A percentile compares a stretch with the other conserved stretches of the same genome.
phyloP scores from a whole-genome alignment of 75 land plant species.

The Cryptomeria japonica region DNA sequence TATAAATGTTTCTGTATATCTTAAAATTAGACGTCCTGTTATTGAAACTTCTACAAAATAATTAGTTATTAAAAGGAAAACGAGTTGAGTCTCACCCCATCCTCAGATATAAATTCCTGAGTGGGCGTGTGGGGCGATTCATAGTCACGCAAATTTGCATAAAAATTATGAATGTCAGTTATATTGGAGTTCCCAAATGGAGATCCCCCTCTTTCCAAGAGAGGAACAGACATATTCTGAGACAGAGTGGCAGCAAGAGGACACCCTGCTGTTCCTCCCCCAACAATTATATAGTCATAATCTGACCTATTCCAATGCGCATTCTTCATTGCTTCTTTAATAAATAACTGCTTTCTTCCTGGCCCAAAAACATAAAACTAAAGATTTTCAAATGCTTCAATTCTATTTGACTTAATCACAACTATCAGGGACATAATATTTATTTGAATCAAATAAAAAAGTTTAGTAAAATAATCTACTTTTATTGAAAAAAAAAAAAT shows the following conservation, averaged over 20 bases:
- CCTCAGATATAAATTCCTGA: conserved; percentile 70
- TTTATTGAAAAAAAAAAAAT: too few species aligned
- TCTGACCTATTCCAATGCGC: background rate
- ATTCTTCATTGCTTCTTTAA: conserved; percentile 13
- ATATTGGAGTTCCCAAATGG: conserved; percentile 53
- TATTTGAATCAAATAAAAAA: too few species aligned
- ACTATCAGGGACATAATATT: too few species aligned
- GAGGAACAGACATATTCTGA: conserved; percentile 19
- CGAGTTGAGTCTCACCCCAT: conserved; percentile 43
- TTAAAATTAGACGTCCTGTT: too few species aligned
- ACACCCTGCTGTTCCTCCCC: conserved; percentile 43
- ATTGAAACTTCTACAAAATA: too few species aligned
- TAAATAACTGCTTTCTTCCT: too few species aligned
- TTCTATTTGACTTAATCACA: too few species aligned
- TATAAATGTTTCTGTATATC: too few species aligned
- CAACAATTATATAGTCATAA: conserved; percentile 38
- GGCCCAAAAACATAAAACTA: too few species aligned
- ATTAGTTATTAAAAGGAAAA: too few species aligned
- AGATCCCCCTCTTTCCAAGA: conserved; percentile 31
- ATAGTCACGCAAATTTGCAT: conserved; percentile 39
- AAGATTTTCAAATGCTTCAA: too few species aligned
- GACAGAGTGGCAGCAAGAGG: conserved; percentile 39
- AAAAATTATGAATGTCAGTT: conserved; percentile 50
- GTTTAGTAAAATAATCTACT: too few species aligned
- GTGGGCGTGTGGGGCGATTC: conserved; percentile 50